Conservation (phyloP, 345 rosid species). For the Syzygium aqueum region DNA sequence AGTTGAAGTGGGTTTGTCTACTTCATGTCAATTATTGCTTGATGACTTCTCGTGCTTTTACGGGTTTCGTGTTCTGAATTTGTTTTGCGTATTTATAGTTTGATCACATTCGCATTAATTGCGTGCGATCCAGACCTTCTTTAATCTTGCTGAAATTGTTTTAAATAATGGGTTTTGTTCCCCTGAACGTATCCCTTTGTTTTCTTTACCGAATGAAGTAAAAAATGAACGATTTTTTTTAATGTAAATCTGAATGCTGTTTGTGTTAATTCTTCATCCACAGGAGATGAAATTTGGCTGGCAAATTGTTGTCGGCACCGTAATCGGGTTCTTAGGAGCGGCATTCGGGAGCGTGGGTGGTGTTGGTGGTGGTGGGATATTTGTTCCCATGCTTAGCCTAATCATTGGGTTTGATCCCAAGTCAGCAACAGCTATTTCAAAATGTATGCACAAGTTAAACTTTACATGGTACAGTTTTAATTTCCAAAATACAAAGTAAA, state of each 20-base stretch:
- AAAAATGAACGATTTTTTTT: neutral
- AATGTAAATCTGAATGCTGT: neutral
- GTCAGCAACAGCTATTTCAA: constrained; percentile 75
- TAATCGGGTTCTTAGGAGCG: constrained; percentile 79
- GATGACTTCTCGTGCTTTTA: neutral
- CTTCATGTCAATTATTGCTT: neutral
- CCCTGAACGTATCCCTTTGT: neutral
- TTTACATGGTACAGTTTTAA: neutral
- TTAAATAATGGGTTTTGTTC: neutral
- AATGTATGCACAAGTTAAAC: constrained; percentile 33
- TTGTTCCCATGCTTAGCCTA: constrained; percentile 68
- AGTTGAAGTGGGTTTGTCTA: neutral
- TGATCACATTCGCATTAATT: neutral
- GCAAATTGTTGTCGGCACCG: constrained; percentile 52
- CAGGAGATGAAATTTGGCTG: constrained; percentile 73
- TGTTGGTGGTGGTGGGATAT: constrained; percentile 49
- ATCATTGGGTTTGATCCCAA: constrained; percentile 80
- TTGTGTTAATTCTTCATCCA: neutral
- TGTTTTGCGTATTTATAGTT: neutral
- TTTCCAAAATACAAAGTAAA: neutral
- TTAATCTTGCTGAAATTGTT: neutral
- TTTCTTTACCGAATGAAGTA: neutral
- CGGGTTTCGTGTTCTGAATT: neutral
- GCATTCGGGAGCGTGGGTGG: constrained; percentile 82
- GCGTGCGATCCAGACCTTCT: neutral